A percentile compares a stretch with the other conserved stretches of the same genome.
These are phyloP conservation scores for Xylariaceae sp. DNA, from an alignment of 2,329 filamentous ascomycete species.

Conservation along the genomic window DNA sequence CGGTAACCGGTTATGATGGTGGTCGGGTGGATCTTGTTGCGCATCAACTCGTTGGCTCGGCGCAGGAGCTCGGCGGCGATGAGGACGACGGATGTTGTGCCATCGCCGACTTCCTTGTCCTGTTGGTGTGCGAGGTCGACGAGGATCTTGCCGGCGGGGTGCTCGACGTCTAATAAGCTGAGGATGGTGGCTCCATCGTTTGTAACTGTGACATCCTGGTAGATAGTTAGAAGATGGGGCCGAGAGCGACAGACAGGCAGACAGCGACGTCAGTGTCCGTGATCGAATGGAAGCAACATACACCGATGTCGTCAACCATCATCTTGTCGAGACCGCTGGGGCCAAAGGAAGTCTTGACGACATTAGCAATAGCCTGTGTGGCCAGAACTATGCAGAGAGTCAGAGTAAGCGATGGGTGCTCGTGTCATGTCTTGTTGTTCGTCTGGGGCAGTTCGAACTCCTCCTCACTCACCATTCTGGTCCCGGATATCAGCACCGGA, in stretches of 20 bases:
- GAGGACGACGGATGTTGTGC: slow-evolving; percentile 94
- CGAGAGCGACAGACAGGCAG: not conserved
- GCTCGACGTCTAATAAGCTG: slow-evolving; percentile 90
- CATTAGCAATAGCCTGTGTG: slow-evolving; percentile 95
- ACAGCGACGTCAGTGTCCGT: not conserved
- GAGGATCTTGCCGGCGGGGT: slow-evolving; percentile 96
- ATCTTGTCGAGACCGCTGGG: slow-evolving; percentile 98
- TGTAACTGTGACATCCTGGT: slow-evolving; percentile 90
- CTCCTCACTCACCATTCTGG: slow-evolving; percentile 68
- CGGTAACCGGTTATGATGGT: slow-evolving; percentile 99
- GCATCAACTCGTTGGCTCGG: slow-evolving; percentile 96
- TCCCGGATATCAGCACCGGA: slow-evolving; percentile 94
- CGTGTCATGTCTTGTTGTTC: not conserved
- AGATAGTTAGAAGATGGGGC: slow-evolving; percentile 17
- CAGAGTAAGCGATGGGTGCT: slow-evolving; percentile 23
- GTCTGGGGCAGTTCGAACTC: slow-evolving; percentile 9
- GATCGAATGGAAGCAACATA: slow-evolving; percentile 40
- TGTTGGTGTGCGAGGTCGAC: slow-evolving; percentile 97
- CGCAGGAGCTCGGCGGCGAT: slow-evolving; percentile 93
- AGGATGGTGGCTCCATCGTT: slow-evolving; percentile 98
- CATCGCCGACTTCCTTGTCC: slow-evolving; percentile 98
- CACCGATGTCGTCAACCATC: slow-evolving; percentile 99
- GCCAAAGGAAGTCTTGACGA: slow-evolving; percentile 97
- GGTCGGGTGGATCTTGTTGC: slow-evolving; percentile 98
- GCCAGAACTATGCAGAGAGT: slow-evolving; percentile 63